Percentiles rank a stretch among this genome's conserved stretches.
phyloP scores from a whole-genome alignment of 1,139 yeast species.

The Kodamaea arcana region DNA sequence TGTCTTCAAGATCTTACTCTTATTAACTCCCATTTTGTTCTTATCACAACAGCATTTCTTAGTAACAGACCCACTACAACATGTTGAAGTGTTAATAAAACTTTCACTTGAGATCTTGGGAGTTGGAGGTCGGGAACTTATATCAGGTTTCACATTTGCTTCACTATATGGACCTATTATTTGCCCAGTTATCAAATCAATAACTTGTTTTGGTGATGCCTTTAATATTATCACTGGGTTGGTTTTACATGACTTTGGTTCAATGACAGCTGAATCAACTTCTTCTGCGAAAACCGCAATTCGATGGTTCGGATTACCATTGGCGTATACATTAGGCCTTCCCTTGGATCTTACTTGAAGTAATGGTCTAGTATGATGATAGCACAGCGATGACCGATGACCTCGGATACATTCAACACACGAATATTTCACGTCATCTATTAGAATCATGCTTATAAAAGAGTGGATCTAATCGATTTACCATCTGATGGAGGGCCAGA shows the following conservation, averaged over 20 bases:
- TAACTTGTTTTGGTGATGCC: conserved; percentile 48
- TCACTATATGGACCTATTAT: conserved; percentile 40
- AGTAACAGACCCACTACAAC: conserved; percentile 21
- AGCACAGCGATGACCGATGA: conserved; percentile 84
- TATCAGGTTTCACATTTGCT: conserved; percentile 6
- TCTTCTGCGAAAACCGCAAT: conserved; percentile 58
- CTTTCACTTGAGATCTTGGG: conserved; percentile 31
- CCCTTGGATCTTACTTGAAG: conserved; percentile 88
- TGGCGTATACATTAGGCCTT: conserved; percentile 57
- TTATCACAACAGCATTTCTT: conserved; percentile 23
- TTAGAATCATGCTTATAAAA: conserved; percentile 60
- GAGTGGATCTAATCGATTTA: background rate
- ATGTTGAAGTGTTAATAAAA: conserved; percentile 32
- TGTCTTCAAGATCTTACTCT: conserved; percentile 34
- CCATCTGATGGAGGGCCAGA: background rate
- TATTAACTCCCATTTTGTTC: conserved; percentile 19
- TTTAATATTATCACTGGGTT: conserved; percentile 41
- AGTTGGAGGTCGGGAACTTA: conserved; percentile 15
- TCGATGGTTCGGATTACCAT: conserved; percentile 47
- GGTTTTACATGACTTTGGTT: conserved; percentile 10
- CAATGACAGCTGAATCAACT: conserved; percentile 10
- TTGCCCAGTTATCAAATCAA: conserved; percentile 44
- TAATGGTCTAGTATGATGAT: conserved; percentile 73
- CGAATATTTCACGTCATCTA: conserved; percentile 83
- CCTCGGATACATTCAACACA: conserved; percentile 90